Evolutionary conservation across 306 rosid genomes (phyloP).

Genomic region (Luffa acutangula): DNA sequence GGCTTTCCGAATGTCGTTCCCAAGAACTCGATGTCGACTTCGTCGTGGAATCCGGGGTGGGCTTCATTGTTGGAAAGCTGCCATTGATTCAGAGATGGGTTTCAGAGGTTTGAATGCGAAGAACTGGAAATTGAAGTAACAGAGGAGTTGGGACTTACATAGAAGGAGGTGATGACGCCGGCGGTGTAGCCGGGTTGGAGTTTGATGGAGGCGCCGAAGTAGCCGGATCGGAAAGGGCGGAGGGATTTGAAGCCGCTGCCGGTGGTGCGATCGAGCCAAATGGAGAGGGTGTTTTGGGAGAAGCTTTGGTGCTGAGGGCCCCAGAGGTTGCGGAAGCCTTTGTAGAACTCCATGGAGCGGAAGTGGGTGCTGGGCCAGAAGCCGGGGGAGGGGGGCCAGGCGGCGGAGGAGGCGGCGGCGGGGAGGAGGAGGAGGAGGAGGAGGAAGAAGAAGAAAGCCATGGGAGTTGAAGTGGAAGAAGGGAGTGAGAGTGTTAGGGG

Average conservation of each 20-base stretch:
- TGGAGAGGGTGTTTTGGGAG: slow-evolving; percentile 50
- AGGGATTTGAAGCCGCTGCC: slow-evolving; percentile 95
- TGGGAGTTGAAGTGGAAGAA: slow-evolving; percentile 10
- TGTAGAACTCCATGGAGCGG: slow-evolving; percentile 48
- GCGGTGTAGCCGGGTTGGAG: slow-evolving; percentile 95
- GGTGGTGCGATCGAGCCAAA: slow-evolving; percentile 85
- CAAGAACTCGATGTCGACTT: slow-evolving; percentile 90
- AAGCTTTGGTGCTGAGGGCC: slow-evolving; percentile 72
- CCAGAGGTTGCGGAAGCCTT: slow-evolving; percentile 74
- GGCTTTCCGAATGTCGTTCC: slow-evolving; percentile 98
- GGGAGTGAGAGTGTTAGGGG: slow-evolving; percentile 11
- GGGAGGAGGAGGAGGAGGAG: slow-evolving; percentile 27
- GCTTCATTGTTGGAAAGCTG: slow-evolving; percentile 95
- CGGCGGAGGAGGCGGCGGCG: slow-evolving; percentile 38
- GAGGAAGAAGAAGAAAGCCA: slow-evolving; percentile 37
- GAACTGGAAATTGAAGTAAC: background rate
- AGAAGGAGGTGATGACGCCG: slow-evolving; percentile 92
- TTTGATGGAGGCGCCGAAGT: slow-evolving; percentile 80
- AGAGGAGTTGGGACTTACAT: slow-evolving; percentile 31
- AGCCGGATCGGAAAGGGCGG: slow-evolving; percentile 84
- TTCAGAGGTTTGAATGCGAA: too few species aligned
- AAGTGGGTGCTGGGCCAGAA: slow-evolving; percentile 84
- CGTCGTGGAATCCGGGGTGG: slow-evolving; percentile 93
- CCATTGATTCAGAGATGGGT: slow-evolving; percentile 12
- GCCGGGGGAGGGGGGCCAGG: slow-evolving; percentile 83